Evolutionary conservation across 2,329 filamentous ascomycete genomes (phyloP), one percentile per base, ranked within the genome.

Genomic region (Aspergillus caelatus): DNA sequence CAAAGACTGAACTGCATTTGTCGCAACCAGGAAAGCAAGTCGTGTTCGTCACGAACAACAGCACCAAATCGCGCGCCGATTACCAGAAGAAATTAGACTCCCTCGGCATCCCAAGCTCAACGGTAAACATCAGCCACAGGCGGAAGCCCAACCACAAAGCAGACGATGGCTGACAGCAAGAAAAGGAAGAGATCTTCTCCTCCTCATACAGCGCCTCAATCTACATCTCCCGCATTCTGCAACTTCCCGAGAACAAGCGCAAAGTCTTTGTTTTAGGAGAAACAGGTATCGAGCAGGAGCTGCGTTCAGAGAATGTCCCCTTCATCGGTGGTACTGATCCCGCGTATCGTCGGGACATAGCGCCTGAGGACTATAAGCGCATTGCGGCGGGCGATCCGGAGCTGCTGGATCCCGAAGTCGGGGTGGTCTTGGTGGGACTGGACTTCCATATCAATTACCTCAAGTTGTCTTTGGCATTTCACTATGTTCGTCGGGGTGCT

Each of bases 41-140:
- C 39, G 89, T 99, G 60, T 99, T 99, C 75, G 95, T 99, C 58
- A 99, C 95, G 46, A 99, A 99, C 82, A 99, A 99, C 83, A 97
- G 93, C 74, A 98, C 95, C 62, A 99, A 99, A 78, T 97, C 94
- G 12, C 91, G 95, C 62, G 83, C 86, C 57, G 93, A 97, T 77
- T 99, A 99, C 80, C 90, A 91, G 77, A 93, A 94, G 83, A 99
- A 98, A 76, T 89, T 99, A 64, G 88, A 91, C 54, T 82, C 82
- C 60, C 85, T 97, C 76, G 91, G 91, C 54, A 97, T 99, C 72
- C 89, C 91, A 1, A 89, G 88, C 70, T 84, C 87, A 63, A 87
- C 91, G 66, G 86, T 87, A 74, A 41, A n/a, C 34, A 79, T 73
- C 12, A 32, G n/a, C 11, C 23, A 12, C 28, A 19, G 23, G 5